Percentiles rank a stretch among this genome's conserved stretches.
phyloP scores from a whole-genome alignment of 163 green algal genomes.

The Botryococcus braunii region DNA sequence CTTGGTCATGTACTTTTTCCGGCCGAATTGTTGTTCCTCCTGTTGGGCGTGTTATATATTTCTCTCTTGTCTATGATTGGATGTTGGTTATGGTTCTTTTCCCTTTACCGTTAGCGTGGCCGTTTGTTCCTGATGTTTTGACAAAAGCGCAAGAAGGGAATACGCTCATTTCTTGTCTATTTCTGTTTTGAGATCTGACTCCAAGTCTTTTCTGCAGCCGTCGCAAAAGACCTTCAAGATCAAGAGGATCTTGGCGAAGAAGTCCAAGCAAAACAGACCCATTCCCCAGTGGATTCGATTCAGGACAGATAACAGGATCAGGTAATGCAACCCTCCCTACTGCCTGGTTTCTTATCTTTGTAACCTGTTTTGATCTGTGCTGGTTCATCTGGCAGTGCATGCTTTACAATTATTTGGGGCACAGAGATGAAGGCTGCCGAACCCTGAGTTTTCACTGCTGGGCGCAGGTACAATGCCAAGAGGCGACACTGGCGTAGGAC shows the following conservation, averaged over 20 bases:
- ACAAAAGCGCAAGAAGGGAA: too few relatives aligned
- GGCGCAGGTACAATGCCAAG: constrained; percentile 93
- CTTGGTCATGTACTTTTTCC: too few relatives aligned
- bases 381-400: background rate
- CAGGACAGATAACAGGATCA: constrained; percentile 93
- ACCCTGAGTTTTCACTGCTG: background rate
- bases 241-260: constrained; percentile 90
- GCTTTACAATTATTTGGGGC: background rate
- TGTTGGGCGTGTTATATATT: too few relatives aligned
- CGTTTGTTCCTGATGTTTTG: too few relatives aligned
- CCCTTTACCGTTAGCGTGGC: too few relatives aligned
- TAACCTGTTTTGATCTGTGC: background rate
- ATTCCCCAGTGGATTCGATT: constrained; percentile 97
- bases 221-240: constrained; percentile 89
- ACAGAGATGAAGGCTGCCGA: background rate
- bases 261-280: constrained; percentile 93
- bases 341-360: background rate
- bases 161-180: background rate
- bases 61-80: too few relatives aligned
- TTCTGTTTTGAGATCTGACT: too few relatives aligned
- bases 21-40: too few relatives aligned
- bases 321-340: constrained; percentile 26
- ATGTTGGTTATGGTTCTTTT: too few relatives aligned
- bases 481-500: constrained; percentile 92
- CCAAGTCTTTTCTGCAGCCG: constrained; percentile 56